Percentiles rank a stretch among this genome's conserved stretches.
Conservation (phyloP, 768 basidiomycete genomes). For the Termitomyces sp. region DNA sequence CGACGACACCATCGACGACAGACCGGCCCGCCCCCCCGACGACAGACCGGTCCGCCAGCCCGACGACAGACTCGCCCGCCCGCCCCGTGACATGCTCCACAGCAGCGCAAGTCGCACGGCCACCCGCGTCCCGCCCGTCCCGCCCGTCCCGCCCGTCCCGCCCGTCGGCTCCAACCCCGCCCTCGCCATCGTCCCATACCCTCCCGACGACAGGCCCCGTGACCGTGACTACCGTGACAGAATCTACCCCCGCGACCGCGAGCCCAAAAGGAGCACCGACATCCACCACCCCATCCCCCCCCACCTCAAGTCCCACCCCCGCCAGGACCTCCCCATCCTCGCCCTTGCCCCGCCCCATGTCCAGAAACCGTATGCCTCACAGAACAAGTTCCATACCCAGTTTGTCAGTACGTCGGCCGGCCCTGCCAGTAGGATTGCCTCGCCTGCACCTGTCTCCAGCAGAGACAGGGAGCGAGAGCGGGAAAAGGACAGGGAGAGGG, state of each 20-base stretch:
- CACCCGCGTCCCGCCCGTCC: background rate
- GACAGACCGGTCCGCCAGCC: no score
- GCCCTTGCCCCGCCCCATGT: constrained; percentile 3
- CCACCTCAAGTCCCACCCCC: background rate
- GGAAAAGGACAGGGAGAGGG: background rate
- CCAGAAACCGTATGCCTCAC: constrained; percentile 19
- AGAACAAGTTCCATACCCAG: constrained; percentile 25
- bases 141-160: constrained; percentile 2
- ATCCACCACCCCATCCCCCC: background rate
- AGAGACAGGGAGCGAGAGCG: constrained; percentile 7
- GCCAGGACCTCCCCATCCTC: constrained; percentile 7
- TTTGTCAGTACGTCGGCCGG: constrained; percentile 14
- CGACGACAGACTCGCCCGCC: no score
- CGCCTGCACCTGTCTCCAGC: constrained; percentile 11
- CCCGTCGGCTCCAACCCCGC: constrained; percentile 6
- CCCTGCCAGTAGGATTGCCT: constrained; percentile 12
- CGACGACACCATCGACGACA: no score
- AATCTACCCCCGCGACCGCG: background rate
- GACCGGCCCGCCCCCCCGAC: no score
- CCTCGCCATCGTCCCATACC: no score
- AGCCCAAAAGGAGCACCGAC: background rate
- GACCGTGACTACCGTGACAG: background rate
- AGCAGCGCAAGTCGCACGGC: constrained; percentile 2
- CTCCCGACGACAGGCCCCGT: background rate
- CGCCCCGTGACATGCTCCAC: no score